Conservation (phyloP, 306 rosid genomes). For the Trichosanthes cucumerina region DNA sequence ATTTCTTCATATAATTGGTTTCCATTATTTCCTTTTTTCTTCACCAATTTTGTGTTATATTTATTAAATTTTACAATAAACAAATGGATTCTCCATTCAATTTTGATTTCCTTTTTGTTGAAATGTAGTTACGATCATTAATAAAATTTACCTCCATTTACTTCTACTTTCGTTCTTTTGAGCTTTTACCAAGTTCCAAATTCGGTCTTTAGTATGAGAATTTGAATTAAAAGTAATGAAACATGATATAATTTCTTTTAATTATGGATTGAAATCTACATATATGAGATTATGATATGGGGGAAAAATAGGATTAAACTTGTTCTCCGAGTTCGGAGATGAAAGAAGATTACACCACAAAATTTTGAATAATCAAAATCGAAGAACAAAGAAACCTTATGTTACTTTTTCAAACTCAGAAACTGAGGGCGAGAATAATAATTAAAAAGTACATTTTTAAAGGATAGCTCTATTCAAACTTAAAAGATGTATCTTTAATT, state of each 20-base stretch:
- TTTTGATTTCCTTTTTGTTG: background rate
- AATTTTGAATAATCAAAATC: background rate
- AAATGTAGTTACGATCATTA: background rate
- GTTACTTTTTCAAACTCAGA: too few species aligned
- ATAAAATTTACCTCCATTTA: background rate
- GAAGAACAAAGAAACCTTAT: too few species aligned
- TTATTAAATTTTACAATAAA: constrained; percentile 22
- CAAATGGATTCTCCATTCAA: constrained; percentile 27
- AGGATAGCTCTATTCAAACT: too few species aligned
- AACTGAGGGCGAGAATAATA: too few species aligned
- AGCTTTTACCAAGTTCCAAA: background rate
- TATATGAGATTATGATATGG: too few species aligned
- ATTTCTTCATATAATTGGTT: constrained; percentile 16
- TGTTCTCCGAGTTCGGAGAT: too few species aligned
- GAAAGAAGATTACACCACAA: background rate
- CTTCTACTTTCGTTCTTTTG: background rate
- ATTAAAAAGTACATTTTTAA: too few species aligned
- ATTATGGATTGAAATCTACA: too few species aligned
- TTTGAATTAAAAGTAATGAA: background rate
- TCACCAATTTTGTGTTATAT: constrained; percentile 28
- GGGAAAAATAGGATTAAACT: too few species aligned
- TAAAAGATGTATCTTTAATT: too few species aligned
- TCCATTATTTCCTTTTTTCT: constrained; percentile 2
- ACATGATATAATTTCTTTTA: background rate
- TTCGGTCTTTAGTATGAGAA: background rate